Evolutionary conservation across 805 yeast genomes (phyloP).

Genomic region (Candida ponderosae): DNA sequence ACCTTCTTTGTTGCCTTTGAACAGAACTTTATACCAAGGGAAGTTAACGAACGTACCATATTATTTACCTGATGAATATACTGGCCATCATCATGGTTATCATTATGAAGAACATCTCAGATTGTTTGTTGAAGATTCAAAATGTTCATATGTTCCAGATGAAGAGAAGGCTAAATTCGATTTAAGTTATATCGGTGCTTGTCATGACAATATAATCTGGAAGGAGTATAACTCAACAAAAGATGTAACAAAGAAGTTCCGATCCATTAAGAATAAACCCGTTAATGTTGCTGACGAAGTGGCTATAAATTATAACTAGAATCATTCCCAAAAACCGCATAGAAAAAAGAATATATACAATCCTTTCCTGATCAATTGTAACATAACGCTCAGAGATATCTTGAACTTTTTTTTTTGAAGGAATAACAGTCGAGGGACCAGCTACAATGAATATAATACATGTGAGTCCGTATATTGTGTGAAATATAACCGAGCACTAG

Average conservation of each 20-base stretch:
- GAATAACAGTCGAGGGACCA: too few species aligned
- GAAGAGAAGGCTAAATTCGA: slow-evolving; percentile 29
- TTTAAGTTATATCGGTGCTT: slow-evolving; percentile 30
- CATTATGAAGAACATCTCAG: slow-evolving; percentile 27
- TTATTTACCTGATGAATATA: slow-evolving; percentile 30
- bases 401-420: too few species aligned
- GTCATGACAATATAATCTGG: slow-evolving; percentile 32
- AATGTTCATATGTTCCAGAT: slow-evolving; percentile 32
- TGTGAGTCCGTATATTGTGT: too few species aligned
- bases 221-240: slow-evolving; percentile 28
- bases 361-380: too few species aligned
- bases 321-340: too few species aligned
- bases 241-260: slow-evolving; percentile 15
- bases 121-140: slow-evolving; percentile 27
- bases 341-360: too few species aligned
- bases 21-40: slow-evolving; percentile 54
- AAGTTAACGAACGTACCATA: slow-evolving; percentile 38
- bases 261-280: slow-evolving; percentile 7
- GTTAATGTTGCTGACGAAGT: slow-evolving; percentile 17
- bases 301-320: slow-evolving; percentile 2
- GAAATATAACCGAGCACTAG: too few species aligned
- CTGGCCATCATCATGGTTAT: slow-evolving; percentile 19
- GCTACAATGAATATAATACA: too few species aligned
- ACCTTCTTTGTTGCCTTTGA: slow-evolving; percentile 45
- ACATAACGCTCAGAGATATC: too few species aligned